phyloP scores from a whole-genome alignment of 2,329 filamentous ascomycete species.

The Arthrocladium fulminans region DNA sequence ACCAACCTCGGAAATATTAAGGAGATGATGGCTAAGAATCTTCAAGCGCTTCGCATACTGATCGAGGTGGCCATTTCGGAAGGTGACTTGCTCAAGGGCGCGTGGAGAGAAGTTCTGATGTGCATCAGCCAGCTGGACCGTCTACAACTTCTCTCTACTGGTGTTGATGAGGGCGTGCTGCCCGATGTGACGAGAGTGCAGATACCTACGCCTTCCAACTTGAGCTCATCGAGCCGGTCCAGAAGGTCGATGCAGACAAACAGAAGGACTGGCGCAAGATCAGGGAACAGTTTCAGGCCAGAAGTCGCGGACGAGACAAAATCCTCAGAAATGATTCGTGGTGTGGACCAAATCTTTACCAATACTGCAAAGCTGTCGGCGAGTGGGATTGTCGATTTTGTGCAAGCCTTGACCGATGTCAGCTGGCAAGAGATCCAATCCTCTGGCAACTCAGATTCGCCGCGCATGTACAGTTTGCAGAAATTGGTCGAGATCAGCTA shows the following conservation, averaged over 20 bases:
- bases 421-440: conserved; percentile 99
- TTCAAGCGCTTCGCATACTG: conserved; percentile 85
- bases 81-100: conserved; percentile 77
- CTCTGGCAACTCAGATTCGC: conserved; percentile 89
- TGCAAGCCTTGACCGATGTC: conserved; percentile 82
- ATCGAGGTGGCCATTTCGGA: conserved; percentile 89
- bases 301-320: conserved; percentile 88
- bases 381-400: conserved; percentile 92
- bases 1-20: conserved; percentile 93
- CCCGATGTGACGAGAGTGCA: conserved; percentile 84
- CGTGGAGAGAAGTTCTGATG: conserved; percentile 91
- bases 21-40: conserved; percentile 91
- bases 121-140: conserved; percentile 94
- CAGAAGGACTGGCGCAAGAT: conserved; percentile 42
- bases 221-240: conserved; percentile 46
- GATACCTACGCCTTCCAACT: conserved; percentile 51
- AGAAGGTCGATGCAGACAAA: conserved; percentile 56
- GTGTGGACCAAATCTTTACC: conserved; percentile 91
- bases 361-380: conserved; percentile 89
- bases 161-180: conserved; percentile 83
- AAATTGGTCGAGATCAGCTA: conserved; percentile 98
- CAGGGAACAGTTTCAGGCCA: conserved; percentile 50
- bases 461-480: conserved; percentile 91
- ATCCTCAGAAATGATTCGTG: conserved; percentile 84
- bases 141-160: conserved; percentile 87